Evolutionary conservation across 169 alveolate species (phyloP).

Genomic region (Nephromyces sp.): DNA sequence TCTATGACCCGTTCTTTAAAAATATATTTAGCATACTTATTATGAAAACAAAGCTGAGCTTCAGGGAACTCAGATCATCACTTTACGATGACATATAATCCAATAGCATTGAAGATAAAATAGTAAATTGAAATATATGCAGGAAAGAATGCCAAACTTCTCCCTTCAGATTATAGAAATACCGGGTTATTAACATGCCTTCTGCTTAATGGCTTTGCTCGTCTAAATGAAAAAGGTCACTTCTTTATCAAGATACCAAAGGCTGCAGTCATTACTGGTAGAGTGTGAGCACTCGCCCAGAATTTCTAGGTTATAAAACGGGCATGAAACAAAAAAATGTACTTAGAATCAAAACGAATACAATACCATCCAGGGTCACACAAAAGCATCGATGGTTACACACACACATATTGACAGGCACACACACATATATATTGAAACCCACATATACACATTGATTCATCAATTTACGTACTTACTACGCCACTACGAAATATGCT

Average conservation of each 20-base stretch:
- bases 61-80: no score
- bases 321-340: not conserved
- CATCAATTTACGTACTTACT: no score
- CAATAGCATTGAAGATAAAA: not conserved
- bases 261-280: not conserved
- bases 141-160: no score
- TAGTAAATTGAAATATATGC: not conserved
- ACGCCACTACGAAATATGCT: no score
- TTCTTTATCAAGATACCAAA: no score
- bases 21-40: no score
- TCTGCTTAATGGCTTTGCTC: not conserved
- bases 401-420: not conserved
- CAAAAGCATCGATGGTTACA: not conserved
- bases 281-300: not conserved
- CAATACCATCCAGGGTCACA: not conserved
- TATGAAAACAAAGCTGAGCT: no score
- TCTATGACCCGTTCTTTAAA: no score
- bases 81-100: not conserved
- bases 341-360: not conserved
- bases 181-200: no score
- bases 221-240: not conserved
- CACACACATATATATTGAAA: no score
- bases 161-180: no score
- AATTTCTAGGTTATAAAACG: not conserved
- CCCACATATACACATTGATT: no score